Evolutionary conservation across 768 basidiomycete species (phyloP).

Genomic region (Rhodotorula paludigena): DNA sequence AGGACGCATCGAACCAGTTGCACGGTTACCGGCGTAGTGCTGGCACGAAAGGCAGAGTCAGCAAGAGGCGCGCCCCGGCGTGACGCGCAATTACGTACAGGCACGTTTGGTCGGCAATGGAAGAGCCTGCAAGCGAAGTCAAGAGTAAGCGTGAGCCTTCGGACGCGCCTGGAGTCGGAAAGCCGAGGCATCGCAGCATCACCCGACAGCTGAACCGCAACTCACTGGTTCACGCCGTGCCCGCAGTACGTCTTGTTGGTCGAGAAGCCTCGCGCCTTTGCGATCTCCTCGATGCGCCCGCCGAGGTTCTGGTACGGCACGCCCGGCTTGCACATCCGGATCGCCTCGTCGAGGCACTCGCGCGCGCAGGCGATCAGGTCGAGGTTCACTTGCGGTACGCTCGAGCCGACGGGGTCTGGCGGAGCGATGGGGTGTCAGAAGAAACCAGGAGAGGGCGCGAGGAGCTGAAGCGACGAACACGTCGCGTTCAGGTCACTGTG

Average conservation of each 20-base stretch:
- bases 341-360: slow-evolving; percentile 78
- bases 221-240: slow-evolving; percentile 42
- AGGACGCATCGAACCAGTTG: slow-evolving; percentile 29
- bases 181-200: background rate
- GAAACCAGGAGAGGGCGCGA: background rate
- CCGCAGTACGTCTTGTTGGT: slow-evolving; percentile 64
- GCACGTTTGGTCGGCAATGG: slow-evolving; percentile 38
- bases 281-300: slow-evolving; percentile 79
- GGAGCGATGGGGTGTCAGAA: background rate
- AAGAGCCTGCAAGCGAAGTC: background rate
- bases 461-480: slow-evolving; percentile 16
- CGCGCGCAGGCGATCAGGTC: slow-evolving; percentile 78
- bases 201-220: too few species aligned
- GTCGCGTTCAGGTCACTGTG: slow-evolving; percentile 64
- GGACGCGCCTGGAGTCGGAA: background rate
- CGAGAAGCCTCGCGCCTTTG: slow-evolving; percentile 75
- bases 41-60: background rate
- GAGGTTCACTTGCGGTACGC: slow-evolving; percentile 64
- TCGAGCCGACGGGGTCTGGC: slow-evolving; percentile 46
- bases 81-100: slow-evolving; percentile 4
- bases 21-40: slow-evolving; percentile 41
- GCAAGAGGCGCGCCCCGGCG: too few species aligned
- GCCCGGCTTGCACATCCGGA: slow-evolving; percentile 89
- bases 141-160: background rate
- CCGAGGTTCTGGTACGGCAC: slow-evolving; percentile 82